A percentile compares a stretch with the other conserved stretches of the same genome.
These are phyloP conservation scores for Ensete glaucum DNA, from an alignment of 176 grass and related monocot genomes.

Conservation along the genomic window DNA sequence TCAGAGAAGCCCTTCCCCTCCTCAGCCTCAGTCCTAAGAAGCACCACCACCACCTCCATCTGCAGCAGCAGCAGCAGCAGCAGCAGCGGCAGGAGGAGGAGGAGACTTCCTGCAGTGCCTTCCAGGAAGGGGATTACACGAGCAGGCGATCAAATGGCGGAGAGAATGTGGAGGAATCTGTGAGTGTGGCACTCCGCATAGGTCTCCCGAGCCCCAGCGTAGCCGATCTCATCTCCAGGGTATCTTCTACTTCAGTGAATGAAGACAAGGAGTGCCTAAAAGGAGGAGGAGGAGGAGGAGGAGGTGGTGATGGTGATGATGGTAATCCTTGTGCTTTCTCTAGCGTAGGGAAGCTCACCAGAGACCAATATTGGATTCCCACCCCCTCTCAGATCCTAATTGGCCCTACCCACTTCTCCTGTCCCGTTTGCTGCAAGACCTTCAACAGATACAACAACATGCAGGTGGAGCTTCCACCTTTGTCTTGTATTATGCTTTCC, in stretches of 20 bases:
- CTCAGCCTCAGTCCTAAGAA: slow-evolving; percentile 42
- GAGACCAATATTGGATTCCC: slow-evolving; percentile 79
- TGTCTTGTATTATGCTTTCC: no score
- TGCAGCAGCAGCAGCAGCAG: not conserved
- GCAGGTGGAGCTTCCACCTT: slow-evolving; percentile 31
- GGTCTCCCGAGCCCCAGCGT: slow-evolving; percentile 46
- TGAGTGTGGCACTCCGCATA: slow-evolving; percentile 62
- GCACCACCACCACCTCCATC: not conserved
- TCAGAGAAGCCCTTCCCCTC: slow-evolving; percentile 58
- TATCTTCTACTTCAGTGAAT: not conserved
- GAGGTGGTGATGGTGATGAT: not conserved
- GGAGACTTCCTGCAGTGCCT: slow-evolving; percentile 8
- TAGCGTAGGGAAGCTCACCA: slow-evolving; percentile 50
- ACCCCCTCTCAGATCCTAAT: slow-evolving; percentile 79
- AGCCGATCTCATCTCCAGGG: slow-evolving; percentile 6
- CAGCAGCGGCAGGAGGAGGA: not conserved
- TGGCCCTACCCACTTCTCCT: slow-evolving; percentile 70
- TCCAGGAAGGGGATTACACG: not conserved
- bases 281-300: not conserved
- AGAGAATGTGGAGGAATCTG: slow-evolving; percentile 12
- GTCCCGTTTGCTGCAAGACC: slow-evolving; percentile 68
- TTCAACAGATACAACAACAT: slow-evolving; percentile 90
- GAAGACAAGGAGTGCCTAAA: slow-evolving; percentile 16
- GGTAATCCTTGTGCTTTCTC: slow-evolving; percentile 23
- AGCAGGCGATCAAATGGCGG: no score